Base-by-base conservation (phyloP, 257 asterid genomes). In the Verbascum thapsus region DNA sequence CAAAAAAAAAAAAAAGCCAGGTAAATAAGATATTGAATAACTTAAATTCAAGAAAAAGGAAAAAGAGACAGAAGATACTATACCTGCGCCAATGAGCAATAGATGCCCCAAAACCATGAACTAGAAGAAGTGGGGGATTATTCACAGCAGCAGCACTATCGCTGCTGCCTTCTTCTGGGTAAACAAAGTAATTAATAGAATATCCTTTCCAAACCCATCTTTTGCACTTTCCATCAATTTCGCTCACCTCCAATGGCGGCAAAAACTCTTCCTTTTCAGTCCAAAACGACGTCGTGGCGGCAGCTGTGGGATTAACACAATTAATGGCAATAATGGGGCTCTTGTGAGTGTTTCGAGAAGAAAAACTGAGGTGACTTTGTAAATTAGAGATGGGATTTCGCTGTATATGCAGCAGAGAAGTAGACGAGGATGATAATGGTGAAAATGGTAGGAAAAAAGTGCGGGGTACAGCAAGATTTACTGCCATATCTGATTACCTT, bases 101-200 rank as follows among this genome's bases (percentile, higher is more conserved):
- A 0, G 98, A 92, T 52, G 97, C 98, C 48, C 98, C 98, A 55
- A 92, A 92, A 1, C 98, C 98, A 66, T 92, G 98, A 56, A 92
- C 86, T 2, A 92, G 79, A 56, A 88, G 88, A 48, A 90, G 85
- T 35, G 95, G 81, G 65, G 84, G 85, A 15, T 53, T 59, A 15
- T 53, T 59, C 53, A 44, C 48, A 67, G 66, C 48, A 62, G 75
- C 59, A 60, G 64, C n/a, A n/a, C n/a, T 17, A 19, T 40, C 67
- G 1, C 49, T 45, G 22, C 41, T 32, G 41, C 30, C 32, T 26
- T 26, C 43, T 12, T 75, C 67, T 15, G 84, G 87, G 67, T 78
- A 89, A 12, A 79, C 78, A 61, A 92, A 76, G 81, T 88, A 92
- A 68, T 81, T 86, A 53, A 92, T 73, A 16, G 38, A 54, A 65